Conservation (phyloP, 768 basidiomycete species). For the Cantharellus cinnabarinus region DNA sequence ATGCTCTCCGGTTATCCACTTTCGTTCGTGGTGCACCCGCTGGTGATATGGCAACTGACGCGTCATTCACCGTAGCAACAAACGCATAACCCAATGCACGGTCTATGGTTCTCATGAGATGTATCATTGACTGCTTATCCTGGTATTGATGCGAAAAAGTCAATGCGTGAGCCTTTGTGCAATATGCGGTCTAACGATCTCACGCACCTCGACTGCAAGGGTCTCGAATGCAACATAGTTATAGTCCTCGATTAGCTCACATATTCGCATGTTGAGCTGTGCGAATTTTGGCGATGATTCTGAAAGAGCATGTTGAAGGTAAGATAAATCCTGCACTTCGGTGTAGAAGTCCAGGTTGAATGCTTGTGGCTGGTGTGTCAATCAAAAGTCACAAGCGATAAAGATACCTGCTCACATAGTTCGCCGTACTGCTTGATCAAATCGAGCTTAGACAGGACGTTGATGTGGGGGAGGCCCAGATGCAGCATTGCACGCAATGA, state of each 20-base stretch:
- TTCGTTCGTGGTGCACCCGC: conserved; percentile 17
- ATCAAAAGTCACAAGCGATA: background rate
- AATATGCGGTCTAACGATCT: conserved; percentile 1
- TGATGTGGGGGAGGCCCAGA: conserved; percentile 92
- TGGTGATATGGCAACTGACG: conserved; percentile 13
- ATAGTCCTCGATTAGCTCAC: conserved; percentile 86
- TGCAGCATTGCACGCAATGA: conserved; percentile 96
- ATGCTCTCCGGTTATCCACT: conserved; percentile 38
- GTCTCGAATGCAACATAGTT: conserved; percentile 91
- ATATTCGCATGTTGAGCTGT: conserved; percentile 73
- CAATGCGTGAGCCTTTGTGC: background rate
- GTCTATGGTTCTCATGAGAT: conserved; percentile 67
- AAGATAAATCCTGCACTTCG: conserved; percentile 86
- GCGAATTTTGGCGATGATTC: conserved; percentile 46
- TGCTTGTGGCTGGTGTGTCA: conserved; percentile 27
- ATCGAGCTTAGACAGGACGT: conserved; percentile 92
- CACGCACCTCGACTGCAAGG: conserved; percentile 71
- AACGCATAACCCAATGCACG: conserved; percentile 85
- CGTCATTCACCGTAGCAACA: conserved; percentile 21
- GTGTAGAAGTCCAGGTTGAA: conserved; percentile 98
- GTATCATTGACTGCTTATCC: conserved; percentile 92
- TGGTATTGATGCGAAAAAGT: conserved; percentile 13
- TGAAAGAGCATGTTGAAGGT: conserved; percentile 58
- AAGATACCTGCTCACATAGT: conserved; percentile 38
- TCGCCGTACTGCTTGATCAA: conserved; percentile 80